Base-by-base conservation (phyloP, 2,329 filamentous ascomycete genomes). In the Stagonosporopsis tanaceti region DNA sequence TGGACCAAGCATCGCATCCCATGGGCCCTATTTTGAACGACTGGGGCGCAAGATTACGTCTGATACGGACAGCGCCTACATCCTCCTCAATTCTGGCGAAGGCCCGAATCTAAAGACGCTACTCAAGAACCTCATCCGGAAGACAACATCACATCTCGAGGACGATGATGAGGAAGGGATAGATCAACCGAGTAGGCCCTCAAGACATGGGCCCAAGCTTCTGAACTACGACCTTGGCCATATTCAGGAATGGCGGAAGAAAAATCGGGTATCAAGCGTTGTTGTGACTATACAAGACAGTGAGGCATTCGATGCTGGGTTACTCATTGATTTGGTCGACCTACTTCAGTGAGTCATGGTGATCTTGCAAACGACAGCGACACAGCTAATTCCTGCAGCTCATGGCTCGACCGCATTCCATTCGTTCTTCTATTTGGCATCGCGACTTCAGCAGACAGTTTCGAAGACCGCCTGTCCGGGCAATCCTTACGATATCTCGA, bases 151-250 rank as follows among this genome's bases (percentile, higher is more conserved):
- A 4, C 77, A 83, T 8, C 77, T 80, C 3, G 84, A 86, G 24
- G 86, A 86, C 3, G 87, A 88, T 1, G 85, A 82, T 14, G 74
- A 85, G 7, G 74, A 76, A 25, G 66, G 69, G 3, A 14, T 65
- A 15, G 57, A 63, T 32, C 62, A 56, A 9, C 38, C 55, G 4
- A 44, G 41, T 27, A 57, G 47, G 22, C 67, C 67, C 25, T 62
- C 62, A 37, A 61, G 66, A n/a, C 73, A 88, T 82, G 86, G 85
- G 1, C 84, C 84, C 32, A 87, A 85, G 72, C 85, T 90, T 57
- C 82, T 94, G 2, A 89, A 91, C 66, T 95, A 94, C 71, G 92
- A 95, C 68, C 82, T 95, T 15, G 88, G 91, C 66, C 86, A 89
- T 24, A 76, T 95, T 28, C 79, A 87, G 59, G 82, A 85, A 25